These are phyloP conservation scores for Mediolabrus comicus DNA, from an alignment of 108 stramenopile genomes.

Conservation along the genomic window DNA sequence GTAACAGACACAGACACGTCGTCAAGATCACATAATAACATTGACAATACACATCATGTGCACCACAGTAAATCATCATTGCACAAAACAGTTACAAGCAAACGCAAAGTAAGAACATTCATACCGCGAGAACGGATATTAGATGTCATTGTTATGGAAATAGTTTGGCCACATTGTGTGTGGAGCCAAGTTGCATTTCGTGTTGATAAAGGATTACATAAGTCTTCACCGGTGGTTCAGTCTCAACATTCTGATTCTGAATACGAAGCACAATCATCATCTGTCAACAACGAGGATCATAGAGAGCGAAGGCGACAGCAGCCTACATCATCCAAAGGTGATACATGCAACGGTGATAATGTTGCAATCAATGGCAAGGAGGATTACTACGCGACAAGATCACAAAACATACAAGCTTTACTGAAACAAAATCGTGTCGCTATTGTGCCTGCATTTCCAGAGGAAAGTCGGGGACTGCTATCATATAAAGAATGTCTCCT, in stretches of 20 bases:
- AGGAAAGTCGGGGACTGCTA: slow-evolving; percentile 29
- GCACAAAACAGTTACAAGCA: background rate
- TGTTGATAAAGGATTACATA: background rate
- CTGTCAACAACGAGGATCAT: too few species aligned
- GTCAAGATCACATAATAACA: background rate
- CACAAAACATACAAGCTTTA: slow-evolving; percentile 4
- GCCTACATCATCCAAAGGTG: background rate
- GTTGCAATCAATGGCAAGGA: background rate
- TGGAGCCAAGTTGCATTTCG: slow-evolving; percentile 48
- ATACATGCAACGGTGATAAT: background rate
- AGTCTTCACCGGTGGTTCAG: background rate
- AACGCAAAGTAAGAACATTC: slow-evolving; percentile 17
- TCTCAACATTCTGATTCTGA: background rate
- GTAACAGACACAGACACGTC: background rate
- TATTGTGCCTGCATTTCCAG: slow-evolving; percentile 36
- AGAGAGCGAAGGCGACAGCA: background rate
- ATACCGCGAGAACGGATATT: slow-evolving; percentile 32
- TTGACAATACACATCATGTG: background rate
- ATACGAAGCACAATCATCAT: background rate
- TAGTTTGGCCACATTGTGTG: slow-evolving; percentile 47
- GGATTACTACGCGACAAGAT: background rate
- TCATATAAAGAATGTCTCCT: slow-evolving; percentile 31
- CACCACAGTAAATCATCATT: background rate
- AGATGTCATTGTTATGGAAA: slow-evolving; percentile 43
- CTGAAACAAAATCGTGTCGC: slow-evolving; percentile 12